These are phyloP conservation scores for Zea luxurians DNA, from an alignment of 176 grass and related monocot species.

Conservation along the genomic window DNA sequence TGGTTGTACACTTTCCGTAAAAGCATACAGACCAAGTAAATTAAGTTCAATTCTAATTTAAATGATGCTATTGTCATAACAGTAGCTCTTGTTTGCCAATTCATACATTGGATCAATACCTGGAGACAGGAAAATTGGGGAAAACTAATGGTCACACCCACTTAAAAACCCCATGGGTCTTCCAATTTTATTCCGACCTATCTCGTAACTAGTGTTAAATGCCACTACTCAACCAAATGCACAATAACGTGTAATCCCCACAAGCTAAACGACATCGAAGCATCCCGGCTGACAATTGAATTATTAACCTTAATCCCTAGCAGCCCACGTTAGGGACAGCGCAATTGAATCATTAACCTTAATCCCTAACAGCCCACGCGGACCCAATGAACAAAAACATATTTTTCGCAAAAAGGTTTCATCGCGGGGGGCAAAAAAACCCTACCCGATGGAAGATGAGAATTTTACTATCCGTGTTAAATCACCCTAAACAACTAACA, in stretches of 20 bases:
- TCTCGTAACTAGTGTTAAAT: not conserved
- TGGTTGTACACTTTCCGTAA: not conserved
- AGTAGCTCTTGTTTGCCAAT: not conserved
- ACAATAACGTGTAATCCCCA: not conserved
- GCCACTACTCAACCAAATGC: not conserved
- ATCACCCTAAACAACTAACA: not conserved
- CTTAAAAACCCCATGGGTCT: not conserved
- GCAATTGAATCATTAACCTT: slow-evolving; percentile 4
- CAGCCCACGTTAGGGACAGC: not conserved
- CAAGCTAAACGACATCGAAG: not conserved
- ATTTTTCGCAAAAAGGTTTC: not conserved
- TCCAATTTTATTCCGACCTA: not conserved
- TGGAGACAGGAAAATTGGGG: not conserved
- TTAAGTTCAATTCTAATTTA: not conserved
- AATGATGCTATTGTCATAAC: not conserved
- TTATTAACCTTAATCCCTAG: not conserved
- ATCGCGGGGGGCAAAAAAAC: not conserved
- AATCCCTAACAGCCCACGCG: not conserved
- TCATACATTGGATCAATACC: not conserved
- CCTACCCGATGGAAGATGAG: not conserved
- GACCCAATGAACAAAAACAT: not conserved
- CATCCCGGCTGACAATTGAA: not conserved
- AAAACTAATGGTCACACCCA: not conserved
- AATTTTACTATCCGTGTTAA: not conserved
- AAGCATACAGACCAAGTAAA: not conserved